These are phyloP conservation scores for Carex littledalei DNA, from an alignment of 176 grass and related monocot species.

Conservation along the genomic window DNA sequence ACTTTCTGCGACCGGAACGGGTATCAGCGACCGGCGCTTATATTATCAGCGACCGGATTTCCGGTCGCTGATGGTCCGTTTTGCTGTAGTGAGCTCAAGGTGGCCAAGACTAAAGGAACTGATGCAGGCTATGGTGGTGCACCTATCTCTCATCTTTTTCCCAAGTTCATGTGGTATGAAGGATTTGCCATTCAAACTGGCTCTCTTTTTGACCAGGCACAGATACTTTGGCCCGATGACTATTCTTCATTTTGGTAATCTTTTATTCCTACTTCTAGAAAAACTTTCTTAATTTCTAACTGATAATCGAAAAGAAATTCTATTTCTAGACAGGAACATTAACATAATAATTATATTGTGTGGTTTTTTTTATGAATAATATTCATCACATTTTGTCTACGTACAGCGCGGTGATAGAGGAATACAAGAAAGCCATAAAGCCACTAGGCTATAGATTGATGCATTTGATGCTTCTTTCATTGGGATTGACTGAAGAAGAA, in stretches of 20 bases:
- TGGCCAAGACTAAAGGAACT: constrained; percentile 1
- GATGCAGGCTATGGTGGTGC: constrained; percentile 31
- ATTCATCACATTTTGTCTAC: background rate
- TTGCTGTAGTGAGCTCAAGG: constrained; percentile 48
- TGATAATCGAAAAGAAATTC: background rate
- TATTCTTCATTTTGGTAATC: constrained; percentile 32
- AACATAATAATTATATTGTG: background rate
- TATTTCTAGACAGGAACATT: background rate
- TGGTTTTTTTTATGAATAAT: background rate
- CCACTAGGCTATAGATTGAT: constrained; percentile 24
- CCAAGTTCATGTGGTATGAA: constrained; percentile 68
- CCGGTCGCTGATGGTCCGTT: too few species aligned
- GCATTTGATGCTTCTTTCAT: constrained; percentile 36
- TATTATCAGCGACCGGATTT: too few species aligned
- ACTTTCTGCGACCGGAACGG: too few species aligned
- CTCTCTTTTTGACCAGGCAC: constrained; percentile 28
- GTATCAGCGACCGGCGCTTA: too few species aligned
- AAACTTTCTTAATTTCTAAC: too few species aligned
- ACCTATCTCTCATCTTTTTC: constrained; percentile 37
- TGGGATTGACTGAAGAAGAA: constrained; percentile 39
- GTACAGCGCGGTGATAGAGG: constrained; percentile 53
- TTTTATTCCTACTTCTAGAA: background rate
- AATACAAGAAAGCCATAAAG: constrained; percentile 43
- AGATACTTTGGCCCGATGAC: constrained; percentile 48
- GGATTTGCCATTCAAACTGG: constrained; percentile 43